Percentiles rank a stretch among this genome's conserved stretches.
Conservation (phyloP, 129 eudicot species). For the Pseudognaphalium luteoalbum region DNA sequence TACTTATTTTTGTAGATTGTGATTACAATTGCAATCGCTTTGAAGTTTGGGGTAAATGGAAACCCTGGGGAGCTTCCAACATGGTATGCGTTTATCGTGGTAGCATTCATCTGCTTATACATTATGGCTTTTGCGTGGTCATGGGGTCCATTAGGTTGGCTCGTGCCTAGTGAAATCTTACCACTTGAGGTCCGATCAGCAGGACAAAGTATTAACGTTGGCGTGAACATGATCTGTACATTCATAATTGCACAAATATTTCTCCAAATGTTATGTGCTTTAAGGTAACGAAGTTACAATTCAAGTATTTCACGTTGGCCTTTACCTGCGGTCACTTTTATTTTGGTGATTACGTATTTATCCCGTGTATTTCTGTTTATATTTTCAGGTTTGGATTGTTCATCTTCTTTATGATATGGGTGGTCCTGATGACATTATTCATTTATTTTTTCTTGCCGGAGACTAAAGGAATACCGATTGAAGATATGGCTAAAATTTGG, state of each 20-base stretch:
- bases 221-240: neutral
- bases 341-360: no score
- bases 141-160: neutral
- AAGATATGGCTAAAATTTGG: neutral
- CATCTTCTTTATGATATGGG: neutral
- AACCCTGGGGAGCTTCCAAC: neutral
- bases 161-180: constrained; percentile 1
- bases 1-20: neutral
- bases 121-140: neutral
- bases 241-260: neutral
- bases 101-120: neutral
- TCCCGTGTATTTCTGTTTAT: neutral
- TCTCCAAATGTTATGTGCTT: neutral
- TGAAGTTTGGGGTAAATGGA: neutral
- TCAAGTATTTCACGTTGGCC: neutral
- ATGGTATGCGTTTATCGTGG: neutral
- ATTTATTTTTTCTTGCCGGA: neutral
- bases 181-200: neutral
- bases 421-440: neutral
- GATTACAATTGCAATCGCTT: neutral
- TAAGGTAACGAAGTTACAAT: neutral
- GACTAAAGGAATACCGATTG: neutral
- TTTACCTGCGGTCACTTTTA: no score
- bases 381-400: neutral
- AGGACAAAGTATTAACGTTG: neutral